phyloP scores from a whole-genome alignment of 805 yeast genomes.

The Yamadazyma laniorum region DNA sequence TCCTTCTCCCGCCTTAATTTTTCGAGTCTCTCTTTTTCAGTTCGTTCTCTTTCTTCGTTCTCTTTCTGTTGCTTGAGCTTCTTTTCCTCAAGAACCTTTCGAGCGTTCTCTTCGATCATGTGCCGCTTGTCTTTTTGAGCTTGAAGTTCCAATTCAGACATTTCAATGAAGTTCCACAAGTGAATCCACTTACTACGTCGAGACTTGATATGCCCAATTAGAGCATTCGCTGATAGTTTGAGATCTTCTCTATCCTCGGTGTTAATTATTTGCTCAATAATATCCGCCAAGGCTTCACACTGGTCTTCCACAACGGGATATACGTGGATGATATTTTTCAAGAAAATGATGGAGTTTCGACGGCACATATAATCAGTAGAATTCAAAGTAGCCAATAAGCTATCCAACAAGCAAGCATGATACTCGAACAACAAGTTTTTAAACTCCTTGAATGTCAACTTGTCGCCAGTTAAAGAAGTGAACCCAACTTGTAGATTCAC shows the following conservation, averaged over 20 bases:
- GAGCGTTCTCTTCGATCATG: conserved; percentile 18
- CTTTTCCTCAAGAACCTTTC: conserved; percentile 1
- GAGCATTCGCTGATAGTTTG: conserved; percentile 70
- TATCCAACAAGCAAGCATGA: conserved; percentile 50
- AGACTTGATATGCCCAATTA: conserved; percentile 63
- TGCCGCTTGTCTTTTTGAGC: conserved; percentile 20
- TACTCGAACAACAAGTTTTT: conserved; percentile 41
- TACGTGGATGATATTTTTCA: conserved; percentile 60
- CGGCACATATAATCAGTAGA: conserved; percentile 71
- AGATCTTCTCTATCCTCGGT: conserved; percentile 76
- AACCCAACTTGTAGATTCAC: conserved; percentile 3
- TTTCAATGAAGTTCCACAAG: conserved; percentile 55
- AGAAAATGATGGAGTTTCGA: conserved; percentile 73
- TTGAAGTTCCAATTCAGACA: conserved; percentile 43
- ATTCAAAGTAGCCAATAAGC: conserved; percentile 41
- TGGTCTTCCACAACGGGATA: conserved; percentile 72
- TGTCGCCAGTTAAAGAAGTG: neutral
- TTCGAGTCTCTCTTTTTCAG: conserved; percentile 3
- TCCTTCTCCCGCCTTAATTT: conserved; percentile 3
- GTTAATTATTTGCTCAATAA: conserved; percentile 47
- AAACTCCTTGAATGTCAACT: conserved; percentile 29
- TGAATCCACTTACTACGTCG: conserved; percentile 50
- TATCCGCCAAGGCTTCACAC: conserved; percentile 49
- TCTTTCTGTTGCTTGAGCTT: conserved; percentile 16
- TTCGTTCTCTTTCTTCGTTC: conserved; percentile 9